Percentiles rank a stretch among this genome's conserved stretches.
Evolutionary conservation across 169 alveolate genomes (phyloP).

Genomic region (Theileria sp.): DNA sequence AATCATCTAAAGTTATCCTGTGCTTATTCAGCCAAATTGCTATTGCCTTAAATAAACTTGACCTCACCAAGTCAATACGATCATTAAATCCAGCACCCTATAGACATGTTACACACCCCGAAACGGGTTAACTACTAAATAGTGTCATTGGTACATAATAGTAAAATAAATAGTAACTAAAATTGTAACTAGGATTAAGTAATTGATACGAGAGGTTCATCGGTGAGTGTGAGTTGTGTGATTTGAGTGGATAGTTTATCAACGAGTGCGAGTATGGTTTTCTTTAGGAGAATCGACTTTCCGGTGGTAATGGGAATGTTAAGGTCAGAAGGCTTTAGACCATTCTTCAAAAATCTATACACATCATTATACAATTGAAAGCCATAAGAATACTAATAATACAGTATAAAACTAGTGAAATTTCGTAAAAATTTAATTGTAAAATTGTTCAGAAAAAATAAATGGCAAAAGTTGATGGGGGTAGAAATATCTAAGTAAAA

Average conservation of each 20-base stretch:
- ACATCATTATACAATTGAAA: slow-evolving; percentile 15
- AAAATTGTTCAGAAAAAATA: background rate
- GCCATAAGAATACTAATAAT: background rate
- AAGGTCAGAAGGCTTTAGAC: slow-evolving; percentile 90
- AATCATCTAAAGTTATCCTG: slow-evolving; percentile 10
- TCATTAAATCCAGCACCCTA: slow-evolving; percentile 72
- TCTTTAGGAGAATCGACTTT: slow-evolving; percentile 84
- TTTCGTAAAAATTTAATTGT: background rate
- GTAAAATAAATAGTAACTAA: background rate
- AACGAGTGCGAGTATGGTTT: slow-evolving; percentile 84
- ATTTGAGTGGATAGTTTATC: slow-evolving; percentile 81
- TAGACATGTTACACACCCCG: background rate
- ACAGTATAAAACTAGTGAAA: background rate
- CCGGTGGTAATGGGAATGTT: slow-evolving; percentile 88
- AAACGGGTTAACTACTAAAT: no score
- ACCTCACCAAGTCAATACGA: slow-evolving; percentile 68
- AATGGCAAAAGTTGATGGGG: background rate
- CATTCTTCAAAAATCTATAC: slow-evolving; percentile 88
- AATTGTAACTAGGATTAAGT: background rate
- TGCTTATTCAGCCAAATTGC: slow-evolving; percentile 63
- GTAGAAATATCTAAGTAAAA: background rate
- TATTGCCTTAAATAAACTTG: slow-evolving; percentile 57
- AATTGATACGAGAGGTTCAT: slow-evolving; percentile 58
- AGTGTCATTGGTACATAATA: no score
- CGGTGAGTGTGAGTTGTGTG: slow-evolving; percentile 85